These are phyloP conservation scores for Pleurotus cornucopiae DNA, from an alignment of 768 basidiomycete genomes.

Conservation along the genomic window DNA sequence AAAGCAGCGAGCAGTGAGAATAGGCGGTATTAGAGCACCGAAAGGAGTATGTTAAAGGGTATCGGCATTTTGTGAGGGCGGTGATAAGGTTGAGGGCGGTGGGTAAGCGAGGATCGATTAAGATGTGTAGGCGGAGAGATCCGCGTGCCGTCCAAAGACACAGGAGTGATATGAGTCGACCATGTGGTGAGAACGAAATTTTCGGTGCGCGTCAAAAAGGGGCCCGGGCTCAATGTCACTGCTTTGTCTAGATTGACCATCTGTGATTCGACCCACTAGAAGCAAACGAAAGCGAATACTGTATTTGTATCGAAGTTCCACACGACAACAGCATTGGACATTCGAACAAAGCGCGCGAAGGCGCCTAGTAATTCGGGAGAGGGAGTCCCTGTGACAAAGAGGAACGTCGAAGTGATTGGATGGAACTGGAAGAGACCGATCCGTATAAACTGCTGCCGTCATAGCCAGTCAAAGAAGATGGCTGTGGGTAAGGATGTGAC, in stretches of 20 bases:
- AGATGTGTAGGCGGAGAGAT: not conserved
- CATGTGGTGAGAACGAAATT: constrained; percentile 6
- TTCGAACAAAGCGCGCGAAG: not conserved
- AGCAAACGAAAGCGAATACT: not conserved
- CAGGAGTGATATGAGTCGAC: not conserved
- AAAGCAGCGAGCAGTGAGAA: not conserved
- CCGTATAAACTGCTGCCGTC: not conserved
- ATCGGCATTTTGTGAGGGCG: not conserved
- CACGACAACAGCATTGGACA: not conserved
- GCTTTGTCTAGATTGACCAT: not conserved
- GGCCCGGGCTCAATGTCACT: not conserved
- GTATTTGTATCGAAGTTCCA: too few species aligned
- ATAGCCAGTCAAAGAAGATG: not conserved
- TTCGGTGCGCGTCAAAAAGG: not conserved
- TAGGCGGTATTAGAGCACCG: not conserved
- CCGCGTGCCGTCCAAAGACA: not conserved
- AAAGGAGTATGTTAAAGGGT: constrained; percentile 4
- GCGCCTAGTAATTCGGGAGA: not conserved
- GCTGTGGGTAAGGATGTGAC: not conserved
- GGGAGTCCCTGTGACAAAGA: not conserved
- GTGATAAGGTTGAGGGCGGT: not conserved
- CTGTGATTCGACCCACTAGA: not conserved
- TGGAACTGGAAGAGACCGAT: not conserved
- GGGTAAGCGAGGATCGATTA: not conserved
- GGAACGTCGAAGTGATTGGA: not conserved